Percentiles rank a stretch among this genome's conserved stretches.
Conservation (phyloP, 177 flowering plant species). For the Vitis hybrid region DNA sequence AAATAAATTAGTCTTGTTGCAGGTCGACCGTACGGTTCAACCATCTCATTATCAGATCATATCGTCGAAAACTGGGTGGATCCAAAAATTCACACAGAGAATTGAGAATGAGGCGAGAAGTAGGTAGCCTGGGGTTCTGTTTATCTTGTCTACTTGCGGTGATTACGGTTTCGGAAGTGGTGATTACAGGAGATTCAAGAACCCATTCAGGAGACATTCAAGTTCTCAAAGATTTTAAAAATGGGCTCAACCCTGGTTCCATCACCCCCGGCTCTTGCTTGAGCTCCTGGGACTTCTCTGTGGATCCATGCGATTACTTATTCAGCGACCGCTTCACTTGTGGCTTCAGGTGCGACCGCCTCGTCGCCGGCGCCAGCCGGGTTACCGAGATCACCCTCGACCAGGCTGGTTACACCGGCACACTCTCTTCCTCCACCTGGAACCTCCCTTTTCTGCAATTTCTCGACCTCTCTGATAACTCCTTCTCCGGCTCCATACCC, state of each 20-base stretch:
- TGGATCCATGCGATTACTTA: slow-evolving; percentile 69
- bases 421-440: slow-evolving; percentile 36
- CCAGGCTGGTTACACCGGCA: slow-evolving; percentile 66
- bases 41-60: too few species aligned
- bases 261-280: slow-evolving; percentile 64
- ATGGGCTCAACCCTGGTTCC: slow-evolving; percentile 32
- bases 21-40: too few species aligned
- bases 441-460: slow-evolving; percentile 49
- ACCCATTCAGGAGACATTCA: slow-evolving; percentile 52
- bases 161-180: not conserved
- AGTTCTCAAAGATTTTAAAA: slow-evolving; percentile 47
- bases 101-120: not conserved
- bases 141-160: slow-evolving; percentile 3
- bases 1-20: too few species aligned
- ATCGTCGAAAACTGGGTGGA: too few species aligned
- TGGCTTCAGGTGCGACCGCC: slow-evolving; percentile 64
- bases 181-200: slow-evolving; percentile 23
- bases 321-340: slow-evolving; percentile 63
- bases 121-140: not conserved
- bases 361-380: slow-evolving; percentile 31
- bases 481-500: slow-evolving; percentile 56
- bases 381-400: slow-evolving; percentile 78
- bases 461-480: slow-evolving; percentile 60
- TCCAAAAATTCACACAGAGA: not conserved
- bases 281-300: slow-evolving; percentile 73